Evolutionary conservation across 805 yeast genomes (phyloP).

Genomic region (Suhomyces xylopsoci): DNA sequence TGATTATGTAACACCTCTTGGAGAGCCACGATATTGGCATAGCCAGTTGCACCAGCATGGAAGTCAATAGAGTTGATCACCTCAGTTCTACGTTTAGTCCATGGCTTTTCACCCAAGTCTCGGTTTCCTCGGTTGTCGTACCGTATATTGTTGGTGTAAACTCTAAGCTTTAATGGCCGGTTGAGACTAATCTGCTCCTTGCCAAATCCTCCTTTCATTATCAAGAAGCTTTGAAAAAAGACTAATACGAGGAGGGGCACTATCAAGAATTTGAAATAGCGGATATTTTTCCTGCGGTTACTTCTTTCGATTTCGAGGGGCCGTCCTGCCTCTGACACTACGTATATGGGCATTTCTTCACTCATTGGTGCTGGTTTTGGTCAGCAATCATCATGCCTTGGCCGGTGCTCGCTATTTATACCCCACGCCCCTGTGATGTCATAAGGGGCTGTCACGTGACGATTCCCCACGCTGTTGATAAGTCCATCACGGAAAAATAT

Average conservation of each 20-base stretch:
- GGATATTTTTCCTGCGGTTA: not conserved
- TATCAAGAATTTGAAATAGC: conserved; percentile 1
- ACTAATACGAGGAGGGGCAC: not conserved
- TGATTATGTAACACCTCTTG: conserved; percentile 40
- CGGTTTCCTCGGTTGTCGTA: conserved; percentile 34
- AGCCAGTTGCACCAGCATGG: conserved; percentile 23
- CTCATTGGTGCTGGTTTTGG: not conserved
- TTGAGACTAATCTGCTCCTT: not conserved
- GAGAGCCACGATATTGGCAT: conserved; percentile 38
- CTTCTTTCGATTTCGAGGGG: not conserved
- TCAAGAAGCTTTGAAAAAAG: not conserved
- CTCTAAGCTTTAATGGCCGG: conserved; percentile 12
- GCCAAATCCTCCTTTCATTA: not conserved
- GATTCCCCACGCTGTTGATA: not conserved
- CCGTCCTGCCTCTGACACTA: not conserved
- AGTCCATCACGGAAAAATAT: not conserved
- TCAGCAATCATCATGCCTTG: not conserved
- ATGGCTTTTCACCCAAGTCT: conserved; percentile 40
- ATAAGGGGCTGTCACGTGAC: not conserved
- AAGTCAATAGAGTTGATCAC: conserved; percentile 41
- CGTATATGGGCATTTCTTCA: not conserved
- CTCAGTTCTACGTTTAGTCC: conserved; percentile 41
- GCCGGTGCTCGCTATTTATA: not conserved
- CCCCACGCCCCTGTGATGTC: conserved; percentile 1
- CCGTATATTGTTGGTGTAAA: conserved; percentile 46